Percentiles rank a stretch among this genome's conserved stretches.
Conservation (phyloP, 73 alveolate species). For the Breviolum minutum region DNA sequence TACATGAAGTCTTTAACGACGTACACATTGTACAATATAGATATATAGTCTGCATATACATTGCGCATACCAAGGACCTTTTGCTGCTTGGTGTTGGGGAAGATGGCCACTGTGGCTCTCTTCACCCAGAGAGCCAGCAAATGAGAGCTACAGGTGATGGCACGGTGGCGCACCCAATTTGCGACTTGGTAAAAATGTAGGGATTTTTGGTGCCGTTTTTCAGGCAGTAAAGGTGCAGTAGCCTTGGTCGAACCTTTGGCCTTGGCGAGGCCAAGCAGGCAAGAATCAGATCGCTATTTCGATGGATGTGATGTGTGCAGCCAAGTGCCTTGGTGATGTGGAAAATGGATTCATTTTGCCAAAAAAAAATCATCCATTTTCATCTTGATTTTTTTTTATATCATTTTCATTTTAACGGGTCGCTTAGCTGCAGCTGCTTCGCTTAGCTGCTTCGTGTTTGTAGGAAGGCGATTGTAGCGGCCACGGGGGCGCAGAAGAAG, state of each 20-base stretch:
- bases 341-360: background rate
- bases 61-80: background rate
- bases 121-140: conserved; percentile 66
- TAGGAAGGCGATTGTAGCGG: conserved; percentile 5
- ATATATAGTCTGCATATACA: too few species aligned
- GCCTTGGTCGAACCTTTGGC: background rate
- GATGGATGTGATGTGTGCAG: conserved; percentile 81
- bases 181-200: background rate
- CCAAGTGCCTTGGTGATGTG: conserved; percentile 23
- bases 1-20: too few species aligned
- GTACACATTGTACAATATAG: too few species aligned
- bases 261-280: conserved; percentile 26
- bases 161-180: conserved; percentile 42
- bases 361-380: background rate
- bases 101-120: conserved; percentile 79
- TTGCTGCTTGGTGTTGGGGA: conserved; percentile 63
- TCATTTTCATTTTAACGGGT: too few species aligned
- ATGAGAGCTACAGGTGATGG: conserved; percentile 61
- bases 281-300: conserved; percentile 68
- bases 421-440: background rate
- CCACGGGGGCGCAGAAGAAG: conserved; percentile 55
- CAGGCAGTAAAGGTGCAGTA: background rate
- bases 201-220: background rate
- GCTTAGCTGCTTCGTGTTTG: background rate
- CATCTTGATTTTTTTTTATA: background rate